Evolutionary conservation across 306 rosid species (phyloP), one percentile per base, ranked within the genome.

Genomic region (Sphenostylis stenocarpa): DNA sequence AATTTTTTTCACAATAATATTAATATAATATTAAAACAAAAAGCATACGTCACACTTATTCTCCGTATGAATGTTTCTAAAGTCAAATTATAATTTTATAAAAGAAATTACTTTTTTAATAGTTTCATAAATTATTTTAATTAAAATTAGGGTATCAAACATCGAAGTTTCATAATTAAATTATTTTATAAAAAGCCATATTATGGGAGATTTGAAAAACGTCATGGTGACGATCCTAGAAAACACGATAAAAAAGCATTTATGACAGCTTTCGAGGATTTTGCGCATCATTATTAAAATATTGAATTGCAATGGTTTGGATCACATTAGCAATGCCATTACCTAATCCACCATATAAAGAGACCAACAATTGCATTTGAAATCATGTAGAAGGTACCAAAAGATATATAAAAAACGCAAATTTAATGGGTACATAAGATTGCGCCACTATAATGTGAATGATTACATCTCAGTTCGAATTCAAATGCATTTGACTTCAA

Each of bases 281-380:
- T 15, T 15, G 39, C 15, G 3, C 23, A 24, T 12, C 4, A 23
- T 7, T 13, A 33, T 51, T 49, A 49, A 70, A 49, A 49, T 11
- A 10, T 49, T 52, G 64, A 70, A 33, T 17, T 51, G 21, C 33
- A 19, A 20, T 49, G 20, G 1, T 17, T 1, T 33, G 20, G 45
- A 29, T 70, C 47, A 17, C 61, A 34, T 34, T 71, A 20, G 36
- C 21, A 34, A 34, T 36, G 47, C 14, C 61, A 52, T 21, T 71
- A 71, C 52, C 64, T 34, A 72, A 55, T 38, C 66, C 77, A 72
- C 34, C 12, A 20, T 34, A 28, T 3, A 71, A 52, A 13, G 65
- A 52, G 65, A 3, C 64, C 34, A 14, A 71, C 51, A 26, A 20
- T 39, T 71, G 9, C 15, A 34, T 2, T 53, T 21, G 31, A 36